These are phyloP conservation scores for Crithidia bombi DNA, from an alignment of 208 protist species.

Conservation along the genomic window DNA sequence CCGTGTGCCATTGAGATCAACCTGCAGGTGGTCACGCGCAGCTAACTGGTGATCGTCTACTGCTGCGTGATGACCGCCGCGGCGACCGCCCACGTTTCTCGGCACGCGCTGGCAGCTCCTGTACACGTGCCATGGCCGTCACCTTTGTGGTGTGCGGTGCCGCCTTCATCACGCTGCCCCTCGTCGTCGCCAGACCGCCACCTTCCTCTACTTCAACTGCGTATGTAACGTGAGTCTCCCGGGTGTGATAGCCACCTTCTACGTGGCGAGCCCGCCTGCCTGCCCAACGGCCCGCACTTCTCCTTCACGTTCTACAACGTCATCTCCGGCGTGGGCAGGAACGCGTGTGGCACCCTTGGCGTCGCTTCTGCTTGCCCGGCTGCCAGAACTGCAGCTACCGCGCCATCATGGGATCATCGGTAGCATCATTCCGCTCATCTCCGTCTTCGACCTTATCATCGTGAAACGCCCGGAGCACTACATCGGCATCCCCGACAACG, in stretches of 20 bases:
- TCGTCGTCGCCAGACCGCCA: conserved; percentile 38
- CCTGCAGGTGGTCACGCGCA: conserved; percentile 28
- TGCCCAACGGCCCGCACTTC: conserved; percentile 74
- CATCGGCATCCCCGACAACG: conserved; percentile 59
- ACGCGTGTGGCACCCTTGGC: conserved; percentile 51
- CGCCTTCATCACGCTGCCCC: conserved; percentile 43
- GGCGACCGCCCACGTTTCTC: conserved; percentile 29
- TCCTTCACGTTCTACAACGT: conserved; percentile 67
- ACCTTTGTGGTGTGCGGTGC: conserved; percentile 20
- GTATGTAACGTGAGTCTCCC: conserved; percentile 58
- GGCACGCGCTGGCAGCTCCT: conserved; percentile 37
- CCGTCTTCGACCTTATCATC: conserved; percentile 73
- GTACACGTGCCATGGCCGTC: conserved; percentile 37
- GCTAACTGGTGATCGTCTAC: conserved; percentile 38
- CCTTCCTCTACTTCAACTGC: conserved; percentile 40
- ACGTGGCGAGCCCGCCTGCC: conserved; percentile 47
- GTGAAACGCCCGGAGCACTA: conserved; percentile 70
- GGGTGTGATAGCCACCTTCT: conserved; percentile 66
- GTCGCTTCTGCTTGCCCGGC: conserved; percentile 51
- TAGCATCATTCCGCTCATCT: conserved; percentile 49
- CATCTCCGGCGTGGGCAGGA: conserved; percentile 47
- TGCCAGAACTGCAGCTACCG: conserved; percentile 61
- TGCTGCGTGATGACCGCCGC: conserved; percentile 46
- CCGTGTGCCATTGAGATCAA: conserved; percentile 38
- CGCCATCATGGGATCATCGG: conserved; percentile 57